Evolutionary conservation across 352 stramenopile species (phyloP), one percentile per base, ranked within the genome.

Genomic region (Pythium rishiriense): DNA sequence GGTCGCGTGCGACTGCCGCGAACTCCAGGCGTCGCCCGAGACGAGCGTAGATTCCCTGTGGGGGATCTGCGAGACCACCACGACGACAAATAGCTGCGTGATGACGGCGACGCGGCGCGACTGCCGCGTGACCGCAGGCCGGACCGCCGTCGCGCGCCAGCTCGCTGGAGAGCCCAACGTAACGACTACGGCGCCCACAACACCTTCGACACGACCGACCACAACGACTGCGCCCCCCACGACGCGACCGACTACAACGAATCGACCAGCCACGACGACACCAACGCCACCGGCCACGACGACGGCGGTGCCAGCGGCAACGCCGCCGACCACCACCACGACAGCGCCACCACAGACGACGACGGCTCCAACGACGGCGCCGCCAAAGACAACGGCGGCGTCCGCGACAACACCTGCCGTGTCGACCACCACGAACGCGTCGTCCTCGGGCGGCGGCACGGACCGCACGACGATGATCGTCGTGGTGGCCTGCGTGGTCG

Each of bases 391-490:
- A 11, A 37, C 31, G 31, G 11, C 31, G 31, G 31, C 31, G 31
- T 6, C 31, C 31, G 35, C 46, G 22, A 19, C 46, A 33, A 12
- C 26, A 21, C 8, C 22, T n/a, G 15, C 22, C 19, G 22, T 52
- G 22, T 9, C 46, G 12, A 19, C 46, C 46, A 26, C 8, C 15
- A 42, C 26, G n/a, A 41, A 10, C 48, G 11, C 48, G 12, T 22
- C 48, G 1, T 24, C 14, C 17, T 25, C 3, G 26, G 19, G 19
- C 19, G 25, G 26, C 29, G 15, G 26, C 19, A 55, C 26, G 15
- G 26, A 35, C 48, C 48, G 48, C 14, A 41, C 25, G 7, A 55
- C 48, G 2, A 55, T 55, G 48, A 55, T 55, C 29, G 31, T 55
- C 4, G 15, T 55, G 11, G 48, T 55, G 17, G 48, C 48, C 48